These are phyloP conservation scores for Phellopilus nigrolimitatus DNA, from an alignment of 1,284 basidiomycete genomes.

Conservation along the genomic window DNA sequence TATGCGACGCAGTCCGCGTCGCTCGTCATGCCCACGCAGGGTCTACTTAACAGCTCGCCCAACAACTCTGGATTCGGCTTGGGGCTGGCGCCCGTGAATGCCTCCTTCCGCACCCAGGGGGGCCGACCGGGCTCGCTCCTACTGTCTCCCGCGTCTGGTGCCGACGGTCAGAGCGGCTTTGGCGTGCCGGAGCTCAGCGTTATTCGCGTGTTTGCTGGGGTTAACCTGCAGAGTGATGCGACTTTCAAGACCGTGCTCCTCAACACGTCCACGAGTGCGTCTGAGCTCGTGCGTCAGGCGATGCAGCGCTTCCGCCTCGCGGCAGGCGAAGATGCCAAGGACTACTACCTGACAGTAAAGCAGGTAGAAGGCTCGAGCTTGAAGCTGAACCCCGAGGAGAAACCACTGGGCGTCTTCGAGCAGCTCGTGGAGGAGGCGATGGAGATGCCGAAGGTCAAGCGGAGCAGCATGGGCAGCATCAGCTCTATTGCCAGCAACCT, in stretches of 20 bases:
- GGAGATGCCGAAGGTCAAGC: conserved; percentile 78
- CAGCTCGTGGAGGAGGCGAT: conserved; percentile 72
- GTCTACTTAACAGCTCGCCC: conserved; percentile 33
- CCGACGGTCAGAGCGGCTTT: conserved; percentile 51
- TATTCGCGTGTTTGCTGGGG: conserved; percentile 91
- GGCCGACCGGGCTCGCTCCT: conserved; percentile 71
- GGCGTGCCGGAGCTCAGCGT: conserved; percentile 87
- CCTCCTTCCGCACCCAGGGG: conserved; percentile 37
- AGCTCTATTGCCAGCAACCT: conserved; percentile 88
- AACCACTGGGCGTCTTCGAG: conserved; percentile 86
- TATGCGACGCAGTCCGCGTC: conserved; percentile 66
- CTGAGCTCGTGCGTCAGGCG: conserved; percentile 85
- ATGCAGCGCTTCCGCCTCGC: conserved; percentile 89
- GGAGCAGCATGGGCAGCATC: conserved; percentile 91
- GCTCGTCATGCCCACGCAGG: conserved; percentile 45
- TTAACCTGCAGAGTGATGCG: conserved; percentile 82
- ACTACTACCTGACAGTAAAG: conserved; percentile 92
- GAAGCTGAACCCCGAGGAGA: conserved; percentile 64
- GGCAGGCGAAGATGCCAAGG: conserved; percentile 51
- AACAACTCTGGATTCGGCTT: conserved; percentile 38
- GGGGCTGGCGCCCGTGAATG: conserved; percentile 32
- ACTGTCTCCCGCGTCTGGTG: conserved; percentile 47
- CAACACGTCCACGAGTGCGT: conserved; percentile 78
- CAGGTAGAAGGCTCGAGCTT: conserved; percentile 85
- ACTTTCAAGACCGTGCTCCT: conserved; percentile 97